Evolutionary conservation across 768 basidiomycete genomes (phyloP).

Genomic region (Clathrus columnatus): DNA sequence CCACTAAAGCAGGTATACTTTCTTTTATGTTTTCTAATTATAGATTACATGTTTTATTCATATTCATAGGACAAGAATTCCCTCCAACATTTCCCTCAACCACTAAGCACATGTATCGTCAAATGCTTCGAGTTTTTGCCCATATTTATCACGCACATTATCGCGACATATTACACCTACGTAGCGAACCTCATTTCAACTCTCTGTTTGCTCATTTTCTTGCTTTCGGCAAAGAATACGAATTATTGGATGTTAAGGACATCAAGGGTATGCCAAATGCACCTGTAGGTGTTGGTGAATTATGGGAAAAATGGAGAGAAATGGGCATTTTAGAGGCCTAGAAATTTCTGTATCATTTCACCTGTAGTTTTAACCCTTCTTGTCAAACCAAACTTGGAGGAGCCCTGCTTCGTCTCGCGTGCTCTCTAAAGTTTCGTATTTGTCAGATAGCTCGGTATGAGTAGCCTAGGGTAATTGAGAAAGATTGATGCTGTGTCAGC

Average conservation of each 20-base stretch:
- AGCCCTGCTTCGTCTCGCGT: too few relatives aligned
- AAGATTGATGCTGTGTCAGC: too few relatives aligned
- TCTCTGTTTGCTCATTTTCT: slow-evolving; percentile 97
- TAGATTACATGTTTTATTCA: slow-evolving; percentile 3
- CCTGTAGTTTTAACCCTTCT: too few relatives aligned
- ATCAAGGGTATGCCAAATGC: slow-evolving; percentile 59
- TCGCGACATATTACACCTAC: slow-evolving; percentile 81
- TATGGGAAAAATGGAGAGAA: slow-evolving; percentile 89
- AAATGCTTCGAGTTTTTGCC: slow-evolving; percentile 93
- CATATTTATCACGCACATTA: slow-evolving; percentile 97
- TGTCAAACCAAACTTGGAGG: too few relatives aligned
- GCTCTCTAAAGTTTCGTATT: too few relatives aligned
- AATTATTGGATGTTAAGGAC: slow-evolving; percentile 83
- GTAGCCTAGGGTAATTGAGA: too few relatives aligned
- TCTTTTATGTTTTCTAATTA: neutral
- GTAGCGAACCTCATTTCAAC: slow-evolving; percentile 92
- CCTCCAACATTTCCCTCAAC: slow-evolving; percentile 83
- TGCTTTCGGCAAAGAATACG: slow-evolving; percentile 91
- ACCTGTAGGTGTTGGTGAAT: slow-evolving; percentile 58
- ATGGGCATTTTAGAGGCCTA: slow-evolving; percentile 66
- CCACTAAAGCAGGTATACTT: slow-evolving; percentile 81
- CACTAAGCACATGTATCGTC: slow-evolving; percentile 89
- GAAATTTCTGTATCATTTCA: too few relatives aligned
- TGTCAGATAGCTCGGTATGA: too few relatives aligned
- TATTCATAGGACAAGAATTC: slow-evolving; percentile 67